phyloP scores from a whole-genome alignment of 177 flowering plant genomes.

The Tripterygium wilfordii region DNA sequence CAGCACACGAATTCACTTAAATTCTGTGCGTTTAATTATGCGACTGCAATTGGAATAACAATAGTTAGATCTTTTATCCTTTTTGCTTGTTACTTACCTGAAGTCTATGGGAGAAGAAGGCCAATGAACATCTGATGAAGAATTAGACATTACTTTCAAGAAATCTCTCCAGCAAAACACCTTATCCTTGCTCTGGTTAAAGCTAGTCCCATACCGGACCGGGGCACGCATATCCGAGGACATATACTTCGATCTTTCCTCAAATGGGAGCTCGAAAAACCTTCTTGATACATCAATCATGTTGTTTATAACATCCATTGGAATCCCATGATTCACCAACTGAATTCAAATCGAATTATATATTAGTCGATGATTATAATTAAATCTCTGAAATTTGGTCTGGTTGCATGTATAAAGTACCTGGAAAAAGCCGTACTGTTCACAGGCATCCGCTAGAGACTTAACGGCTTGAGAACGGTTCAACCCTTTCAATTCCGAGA shows the following conservation, averaged over 20 bases:
- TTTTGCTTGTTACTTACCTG: no score
- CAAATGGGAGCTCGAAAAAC: slow-evolving; percentile 68
- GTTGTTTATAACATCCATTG: slow-evolving; percentile 24
- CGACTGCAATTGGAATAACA: no score
- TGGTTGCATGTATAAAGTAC: slow-evolving; percentile 9
- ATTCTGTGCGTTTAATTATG: no score
- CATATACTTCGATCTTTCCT: slow-evolving; percentile 72
- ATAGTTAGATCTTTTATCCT: no score
- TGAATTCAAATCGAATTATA: slow-evolving; percentile 32
- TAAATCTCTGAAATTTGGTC: no score
- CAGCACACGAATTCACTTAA: no score
- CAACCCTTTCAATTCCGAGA: slow-evolving; percentile 51
- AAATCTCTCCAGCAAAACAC: slow-evolving; percentile 94
- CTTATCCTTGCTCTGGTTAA: slow-evolving; percentile 70
- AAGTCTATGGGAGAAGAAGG: slow-evolving; percentile 71
- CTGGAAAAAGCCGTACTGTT: slow-evolving; percentile 83
- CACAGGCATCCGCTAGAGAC: slow-evolving; percentile 62
- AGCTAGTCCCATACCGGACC: slow-evolving; percentile 87
- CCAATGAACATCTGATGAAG: slow-evolving; percentile 52
- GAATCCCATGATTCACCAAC: slow-evolving; percentile 76
- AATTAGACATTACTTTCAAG: slow-evolving; percentile 59
- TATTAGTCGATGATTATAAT: no score
- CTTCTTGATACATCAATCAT: slow-evolving; percentile 45
- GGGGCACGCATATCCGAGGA: slow-evolving; percentile 50
- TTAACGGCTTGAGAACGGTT: slow-evolving; percentile 44